Percentiles rank a stretch among this genome's conserved stretches.
Conservation (phyloP, 805 yeast genomes). For the Candida insectorum region DNA sequence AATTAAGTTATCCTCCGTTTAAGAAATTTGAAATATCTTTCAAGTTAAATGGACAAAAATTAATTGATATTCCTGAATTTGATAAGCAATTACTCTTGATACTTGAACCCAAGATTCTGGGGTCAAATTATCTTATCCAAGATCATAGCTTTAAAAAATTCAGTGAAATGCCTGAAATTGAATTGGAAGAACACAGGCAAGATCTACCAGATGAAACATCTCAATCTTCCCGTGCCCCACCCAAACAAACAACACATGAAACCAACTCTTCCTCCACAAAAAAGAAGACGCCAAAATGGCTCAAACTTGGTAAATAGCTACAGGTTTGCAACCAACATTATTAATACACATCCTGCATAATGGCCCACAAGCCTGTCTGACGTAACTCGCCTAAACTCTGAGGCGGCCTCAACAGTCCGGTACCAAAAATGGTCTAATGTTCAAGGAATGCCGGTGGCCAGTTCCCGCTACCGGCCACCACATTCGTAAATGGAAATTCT, state of each 20-base stretch:
- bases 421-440: too few relatives aligned
- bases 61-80: conserved; percentile 29
- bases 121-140: conserved; percentile 6
- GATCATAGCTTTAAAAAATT: conserved; percentile 15
- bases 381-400: too few relatives aligned
- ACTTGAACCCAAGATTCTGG: conserved; percentile 25
- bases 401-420: too few relatives aligned
- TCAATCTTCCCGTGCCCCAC: background rate
- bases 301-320: conserved; percentile 14
- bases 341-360: too few relatives aligned
- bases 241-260: background rate
- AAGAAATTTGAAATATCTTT: conserved; percentile 24
- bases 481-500: too few relatives aligned
- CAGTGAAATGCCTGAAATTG: conserved; percentile 32
- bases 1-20: conserved; percentile 39
- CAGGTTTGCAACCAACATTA: background rate
- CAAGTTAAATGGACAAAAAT: conserved; percentile 19
- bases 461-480: too few relatives aligned
- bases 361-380: too few relatives aligned
- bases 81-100: conserved; percentile 26
- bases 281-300: conserved; percentile 23
- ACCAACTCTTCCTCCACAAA: too few relatives aligned
- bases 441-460: too few relatives aligned
- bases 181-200: conserved; percentile 29
- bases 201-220: conserved; percentile 27